Evolutionary conservation across 192 early-diverging fungal species (phyloP).

Genomic region (Dissophora ornata): DNA sequence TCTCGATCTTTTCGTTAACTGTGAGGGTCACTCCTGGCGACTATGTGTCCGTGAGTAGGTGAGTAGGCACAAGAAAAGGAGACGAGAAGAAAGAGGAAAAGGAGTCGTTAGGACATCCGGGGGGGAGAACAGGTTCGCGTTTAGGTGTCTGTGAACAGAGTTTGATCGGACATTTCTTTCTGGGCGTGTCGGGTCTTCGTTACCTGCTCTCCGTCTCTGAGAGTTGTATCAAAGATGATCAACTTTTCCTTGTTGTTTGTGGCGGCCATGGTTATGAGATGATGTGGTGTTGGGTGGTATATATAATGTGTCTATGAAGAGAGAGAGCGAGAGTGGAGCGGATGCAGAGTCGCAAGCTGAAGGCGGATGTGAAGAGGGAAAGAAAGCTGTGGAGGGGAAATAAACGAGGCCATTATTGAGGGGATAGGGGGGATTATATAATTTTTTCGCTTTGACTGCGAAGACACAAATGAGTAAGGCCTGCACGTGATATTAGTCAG

Average conservation of each 20-base stretch:
- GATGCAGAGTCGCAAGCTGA: neutral
- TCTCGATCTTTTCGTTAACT: constrained; percentile 93
- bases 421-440: neutral
- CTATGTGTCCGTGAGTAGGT: no score
- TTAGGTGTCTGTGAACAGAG: no score
- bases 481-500: constrained; percentile 6
- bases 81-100: neutral
- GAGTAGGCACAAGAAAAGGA: neutral
- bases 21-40: constrained; percentile 96
- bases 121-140: no score
- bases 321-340: neutral
- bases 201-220: constrained; percentile 97
- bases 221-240: constrained; percentile 96
- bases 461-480: constrained; percentile 15
- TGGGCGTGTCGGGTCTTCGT: no score
- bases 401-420: no score
- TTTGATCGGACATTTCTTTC: constrained; percentile 1
- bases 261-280: constrained; percentile 39
- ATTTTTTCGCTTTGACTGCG: neutral
- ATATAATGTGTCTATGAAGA: neutral
- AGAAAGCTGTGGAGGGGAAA: neutral
- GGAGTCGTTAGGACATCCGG: neutral
- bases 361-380: constrained; percentile 6
- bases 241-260: constrained; percentile 73
- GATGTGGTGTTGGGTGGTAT: no score